Conservation (phyloP, 2,329 filamentous ascomycete genomes). For the Aspergillus fructus region DNA sequence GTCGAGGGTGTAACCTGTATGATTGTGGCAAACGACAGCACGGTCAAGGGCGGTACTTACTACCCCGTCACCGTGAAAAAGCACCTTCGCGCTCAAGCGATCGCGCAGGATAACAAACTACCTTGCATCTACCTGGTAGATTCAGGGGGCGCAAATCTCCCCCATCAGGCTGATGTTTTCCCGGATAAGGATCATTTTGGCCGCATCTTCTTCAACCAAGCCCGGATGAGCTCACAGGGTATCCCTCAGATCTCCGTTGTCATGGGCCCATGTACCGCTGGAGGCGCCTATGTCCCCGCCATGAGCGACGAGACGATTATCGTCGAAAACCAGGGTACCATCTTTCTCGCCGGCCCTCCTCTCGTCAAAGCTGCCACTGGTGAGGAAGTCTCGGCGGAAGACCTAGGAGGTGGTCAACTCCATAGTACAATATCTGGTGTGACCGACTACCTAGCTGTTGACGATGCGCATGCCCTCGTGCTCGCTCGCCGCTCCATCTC, state of each 20-base stretch:
- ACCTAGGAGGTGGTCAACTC: slow-evolving; percentile 84
- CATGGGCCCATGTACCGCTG: slow-evolving; percentile 96
- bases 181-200: slow-evolving; percentile 94
- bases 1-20: slow-evolving; percentile 90
- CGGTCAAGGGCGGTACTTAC: slow-evolving; percentile 95
- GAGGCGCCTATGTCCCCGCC: slow-evolving; percentile 90
- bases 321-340: slow-evolving; percentile 91
- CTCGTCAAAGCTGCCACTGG: slow-evolving; percentile 95
- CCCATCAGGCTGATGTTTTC: slow-evolving; percentile 93
- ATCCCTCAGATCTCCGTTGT: slow-evolving; percentile 94
- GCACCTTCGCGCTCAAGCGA: slow-evolving; percentile 85
- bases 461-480: slow-evolving; percentile 87
- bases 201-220: slow-evolving; percentile 97
- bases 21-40: slow-evolving; percentile 93
- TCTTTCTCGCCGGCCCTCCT: slow-evolving; percentile 92
- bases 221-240: slow-evolving; percentile 81
- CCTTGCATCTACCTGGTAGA: slow-evolving; percentile 95
- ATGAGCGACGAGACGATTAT: slow-evolving; percentile 99
- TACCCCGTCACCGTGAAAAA: slow-evolving; percentile 98
- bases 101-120: slow-evolving; percentile 80
- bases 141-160: slow-evolving; percentile 91
- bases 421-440: slow-evolving; percentile 91
- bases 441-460: slow-evolving; percentile 90
- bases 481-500: slow-evolving; percentile 79
- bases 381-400: slow-evolving; percentile 85